phyloP scores from a whole-genome alignment of 148 eudicot species.

The Cornus controversa region DNA sequence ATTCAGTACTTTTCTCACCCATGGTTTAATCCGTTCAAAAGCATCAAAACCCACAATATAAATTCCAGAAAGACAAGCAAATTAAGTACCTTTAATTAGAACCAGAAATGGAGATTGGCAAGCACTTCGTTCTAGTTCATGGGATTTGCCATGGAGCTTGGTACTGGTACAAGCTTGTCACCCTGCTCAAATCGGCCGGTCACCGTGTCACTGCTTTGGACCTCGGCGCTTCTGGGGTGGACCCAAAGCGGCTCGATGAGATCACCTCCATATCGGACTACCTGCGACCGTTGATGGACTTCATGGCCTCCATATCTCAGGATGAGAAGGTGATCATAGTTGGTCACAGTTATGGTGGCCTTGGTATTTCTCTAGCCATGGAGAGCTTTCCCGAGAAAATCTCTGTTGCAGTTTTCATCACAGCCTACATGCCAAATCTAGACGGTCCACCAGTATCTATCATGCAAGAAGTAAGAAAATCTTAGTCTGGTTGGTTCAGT shows the following conservation, averaged over 20 bases:
- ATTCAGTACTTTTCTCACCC: too few relatives aligned
- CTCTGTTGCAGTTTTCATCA: slow-evolving; percentile 39
- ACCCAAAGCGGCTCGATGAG: slow-evolving; percentile 26
- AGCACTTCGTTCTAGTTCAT: slow-evolving; percentile 49
- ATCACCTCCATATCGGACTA: slow-evolving; percentile 31
- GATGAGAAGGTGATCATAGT: slow-evolving; percentile 37
- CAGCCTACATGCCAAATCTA: slow-evolving; percentile 47
- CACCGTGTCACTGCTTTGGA: slow-evolving; percentile 43
- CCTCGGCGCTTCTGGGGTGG: slow-evolving; percentile 37
- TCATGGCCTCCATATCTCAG: slow-evolving; percentile 27
- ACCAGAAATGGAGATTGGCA: neutral
- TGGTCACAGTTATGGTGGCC: slow-evolving; percentile 52
- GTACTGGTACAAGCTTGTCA: slow-evolving; percentile 50
- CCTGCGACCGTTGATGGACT: slow-evolving; percentile 37
- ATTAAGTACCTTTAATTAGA: too few relatives aligned
- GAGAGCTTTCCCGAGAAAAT: slow-evolving; percentile 38
- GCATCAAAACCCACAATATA: too few relatives aligned
- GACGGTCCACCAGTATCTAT: slow-evolving; percentile 21
- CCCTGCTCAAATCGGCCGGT: slow-evolving; percentile 30
- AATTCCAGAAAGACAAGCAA: too few relatives aligned
- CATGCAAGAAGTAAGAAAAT: slow-evolving; percentile 22
- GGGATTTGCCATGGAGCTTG: slow-evolving; percentile 59
- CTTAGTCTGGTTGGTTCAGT: neutral
- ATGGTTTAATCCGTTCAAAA: too few relatives aligned
- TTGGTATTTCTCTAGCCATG: slow-evolving; percentile 39